A percentile compares a stretch with the other conserved stretches of the same genome.
phyloP scores from a whole-genome alignment of 805 yeast species.

The Komagataella kurtzmanii region DNA sequence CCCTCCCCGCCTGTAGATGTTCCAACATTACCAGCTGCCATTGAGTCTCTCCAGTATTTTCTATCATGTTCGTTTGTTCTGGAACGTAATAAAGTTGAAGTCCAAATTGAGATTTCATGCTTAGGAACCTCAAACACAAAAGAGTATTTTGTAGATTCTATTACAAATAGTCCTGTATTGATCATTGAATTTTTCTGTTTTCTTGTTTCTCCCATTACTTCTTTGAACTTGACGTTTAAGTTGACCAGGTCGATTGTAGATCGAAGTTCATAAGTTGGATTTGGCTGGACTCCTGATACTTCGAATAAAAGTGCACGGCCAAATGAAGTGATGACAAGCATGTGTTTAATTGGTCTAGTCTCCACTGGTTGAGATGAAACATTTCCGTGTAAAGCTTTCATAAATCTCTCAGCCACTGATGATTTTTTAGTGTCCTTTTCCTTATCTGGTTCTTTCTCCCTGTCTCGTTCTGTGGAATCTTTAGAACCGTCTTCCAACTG shows the following conservation, averaged over 20 bases:
- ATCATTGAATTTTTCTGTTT: constrained; percentile 18
- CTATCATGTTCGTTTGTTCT: constrained; percentile 35
- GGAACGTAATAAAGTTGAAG: constrained; percentile 35
- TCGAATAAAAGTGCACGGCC: constrained; percentile 50
- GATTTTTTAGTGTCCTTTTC: constrained; percentile 5
- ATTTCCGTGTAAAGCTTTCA: background rate
- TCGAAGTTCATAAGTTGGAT: constrained; percentile 29
- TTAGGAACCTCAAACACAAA: constrained; percentile 44
- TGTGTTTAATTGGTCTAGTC: constrained; percentile 25
- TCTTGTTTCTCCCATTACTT: constrained; percentile 29
- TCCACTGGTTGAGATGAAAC: constrained; percentile 4
- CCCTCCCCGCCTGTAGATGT: constrained; percentile 18
- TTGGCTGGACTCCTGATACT: constrained; percentile 19
- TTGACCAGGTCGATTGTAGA: constrained; percentile 42
- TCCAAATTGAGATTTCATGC: constrained; percentile 42
- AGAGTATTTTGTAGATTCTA: constrained; percentile 39
- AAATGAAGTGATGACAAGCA: constrained; percentile 43
- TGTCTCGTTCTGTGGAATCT: constrained; percentile 7
- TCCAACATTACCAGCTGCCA: constrained; percentile 16
- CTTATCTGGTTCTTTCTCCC: constrained; percentile 7
- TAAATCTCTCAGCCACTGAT: background rate
- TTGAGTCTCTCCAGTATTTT: constrained; percentile 9
- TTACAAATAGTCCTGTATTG: constrained; percentile 38
- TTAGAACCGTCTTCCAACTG: constrained; percentile 16
- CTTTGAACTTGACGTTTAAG: constrained; percentile 43